phyloP scores from a whole-genome alignment of 2,329 filamentous ascomycete species.

The Penicillium sp. region DNA sequence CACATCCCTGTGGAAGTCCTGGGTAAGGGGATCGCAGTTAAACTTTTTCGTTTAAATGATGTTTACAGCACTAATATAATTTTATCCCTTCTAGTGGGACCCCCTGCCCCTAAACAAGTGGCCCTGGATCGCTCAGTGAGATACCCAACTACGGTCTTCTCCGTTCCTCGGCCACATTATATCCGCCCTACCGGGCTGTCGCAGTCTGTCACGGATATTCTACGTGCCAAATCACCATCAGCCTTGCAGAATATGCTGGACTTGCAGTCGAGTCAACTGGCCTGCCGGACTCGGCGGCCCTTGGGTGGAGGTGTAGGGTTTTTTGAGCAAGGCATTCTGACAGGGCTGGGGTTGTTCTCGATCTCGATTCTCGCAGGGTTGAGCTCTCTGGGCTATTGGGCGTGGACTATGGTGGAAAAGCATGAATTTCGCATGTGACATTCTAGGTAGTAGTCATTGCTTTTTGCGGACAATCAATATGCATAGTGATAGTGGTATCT shows the following conservation, averaged over 20 bases:
- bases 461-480: too few relatives aligned
- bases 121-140: conserved; percentile 33
- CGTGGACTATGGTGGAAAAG: conserved; percentile 4
- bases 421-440: too few relatives aligned
- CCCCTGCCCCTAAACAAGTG: conserved; percentile 30
- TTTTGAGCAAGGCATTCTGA: conserved; percentile 49
- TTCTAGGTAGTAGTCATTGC: too few relatives aligned
- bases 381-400: conserved; percentile 25
- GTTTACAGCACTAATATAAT: background rate
- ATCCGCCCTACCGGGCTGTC: conserved; percentile 23
- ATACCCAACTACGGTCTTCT: conserved; percentile 44
- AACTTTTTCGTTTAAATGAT: too few relatives aligned
- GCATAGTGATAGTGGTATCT: too few relatives aligned
- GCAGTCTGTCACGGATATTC: conserved; percentile 12
- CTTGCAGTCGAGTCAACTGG: conserved; percentile 27
- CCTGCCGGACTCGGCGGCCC: conserved; percentile 21
- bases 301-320: conserved; percentile 41
- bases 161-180: conserved; percentile 44
- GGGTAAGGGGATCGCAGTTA: conserved; percentile 19
- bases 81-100: conserved; percentile 17
- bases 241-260: conserved; percentile 29
- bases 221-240: conserved; percentile 14
- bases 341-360: conserved; percentile 23
- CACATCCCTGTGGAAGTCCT: conserved; percentile 56
- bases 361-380: conserved; percentile 21